Evolutionary conservation across 176 grass and related monocot genomes (phyloP), one percentile per base, ranked within the genome.

Genomic region (Oryza australiensis): DNA sequence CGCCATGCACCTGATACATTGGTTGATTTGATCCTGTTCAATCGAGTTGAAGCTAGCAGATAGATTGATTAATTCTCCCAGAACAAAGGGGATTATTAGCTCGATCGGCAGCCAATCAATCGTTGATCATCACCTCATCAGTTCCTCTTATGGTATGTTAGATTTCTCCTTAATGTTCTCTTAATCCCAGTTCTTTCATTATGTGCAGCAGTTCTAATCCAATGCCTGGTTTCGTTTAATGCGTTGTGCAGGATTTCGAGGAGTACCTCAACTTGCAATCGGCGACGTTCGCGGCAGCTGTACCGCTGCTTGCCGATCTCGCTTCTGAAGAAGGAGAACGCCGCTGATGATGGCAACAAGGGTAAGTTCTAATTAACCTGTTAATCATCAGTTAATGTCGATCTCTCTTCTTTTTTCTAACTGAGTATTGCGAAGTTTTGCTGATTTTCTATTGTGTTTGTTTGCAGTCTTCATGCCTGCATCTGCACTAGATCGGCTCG

Each of bases 381-480:
- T 10, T 41, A 41, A 41, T 33, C 0, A 7, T 18, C 4, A 32
- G 35, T 10, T 24, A 24, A 38, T 32, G 0, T 9, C 34, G 7
- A 0, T 34, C 20, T 16, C 1, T 80, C 41, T 20, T 26, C 4
- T 29, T 57, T 40, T 40, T 40, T 2, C 9, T 40, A 40, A 9
- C 7, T 22, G 66, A 2, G 13, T 69, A 35, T 9, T 10, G 41
- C 46, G 9, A 26, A 3, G 3, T 9, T 34, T 41, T 78, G 27
- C 71, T 53, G 4, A 74, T 53, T 26, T 4, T 51, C 3, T 18
- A 6, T 43, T 51, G 13, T 51, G 2, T 73, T 34, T 63, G 87
- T 45, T 55, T 89, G 64, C 78, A 97, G 90, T 95, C 4, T 63
- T 95, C 13, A 90, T 95, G 91, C 89, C 96, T n/a, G 65, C 22